Percentiles rank a stretch among this genome's conserved stretches.
Evolutionary conservation across 768 basidiomycete genomes (phyloP).

Genomic region (Phylloporus sp.): DNA sequence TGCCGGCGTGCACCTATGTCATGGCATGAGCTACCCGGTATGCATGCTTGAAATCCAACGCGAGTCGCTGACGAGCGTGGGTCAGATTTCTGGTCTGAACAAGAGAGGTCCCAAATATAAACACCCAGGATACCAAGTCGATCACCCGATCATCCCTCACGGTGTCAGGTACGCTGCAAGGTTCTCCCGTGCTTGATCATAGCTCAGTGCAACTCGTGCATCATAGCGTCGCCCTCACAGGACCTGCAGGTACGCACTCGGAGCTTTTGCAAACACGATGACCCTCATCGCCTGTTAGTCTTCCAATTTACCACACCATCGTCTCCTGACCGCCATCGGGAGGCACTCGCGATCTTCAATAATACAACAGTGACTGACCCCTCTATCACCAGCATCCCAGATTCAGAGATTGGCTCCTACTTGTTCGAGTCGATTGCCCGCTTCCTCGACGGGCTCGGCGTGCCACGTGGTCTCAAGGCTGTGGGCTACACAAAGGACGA

Average conservation of each 20-base stretch:
- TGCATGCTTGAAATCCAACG: conserved; percentile 22
- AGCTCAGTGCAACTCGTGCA: conserved; percentile 3
- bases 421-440: conserved; percentile 82
- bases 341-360: conserved; percentile 81
- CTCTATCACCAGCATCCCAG: conserved; percentile 66
- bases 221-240: conserved; percentile 81
- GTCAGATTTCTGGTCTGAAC: conserved; percentile 86
- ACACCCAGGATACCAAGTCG: conserved; percentile 83
- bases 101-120: conserved; percentile 91
- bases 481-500: conserved; percentile 70
- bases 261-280: background rate
- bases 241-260: conserved; percentile 65
- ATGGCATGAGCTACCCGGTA: conserved; percentile 86
- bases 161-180: conserved; percentile 57
- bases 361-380: conserved; percentile 60
- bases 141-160: conserved; percentile 89
- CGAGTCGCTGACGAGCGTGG: background rate
- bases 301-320: conserved; percentile 97
- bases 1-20: conserved; percentile 87
- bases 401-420: conserved; percentile 71
- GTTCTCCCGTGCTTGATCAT: background rate
- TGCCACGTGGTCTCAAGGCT: conserved; percentile 81
- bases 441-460: conserved; percentile 79
- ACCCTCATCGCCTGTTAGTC: conserved; percentile 39
- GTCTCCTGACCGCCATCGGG: conserved; percentile 84